Base-by-base conservation (phyloP, 441 rosid species). In the Oxalis stricta region DNA sequence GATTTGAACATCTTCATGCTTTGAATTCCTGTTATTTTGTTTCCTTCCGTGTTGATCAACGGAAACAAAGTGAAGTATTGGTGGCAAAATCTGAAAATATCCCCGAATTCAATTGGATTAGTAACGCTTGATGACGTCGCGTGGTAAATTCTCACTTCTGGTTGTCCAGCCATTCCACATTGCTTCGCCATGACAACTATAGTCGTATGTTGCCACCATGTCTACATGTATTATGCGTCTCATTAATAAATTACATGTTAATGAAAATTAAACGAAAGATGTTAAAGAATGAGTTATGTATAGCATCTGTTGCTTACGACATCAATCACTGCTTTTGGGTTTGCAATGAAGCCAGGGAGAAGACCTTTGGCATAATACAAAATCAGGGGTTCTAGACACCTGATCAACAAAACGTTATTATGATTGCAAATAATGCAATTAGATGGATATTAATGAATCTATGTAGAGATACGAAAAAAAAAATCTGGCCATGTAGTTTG, bases 311-410 rank as follows among this genome's bases (percentile, higher is more conserved):
- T 33, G 7, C 58, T 66, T 34, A 45, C 58, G 32, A 60, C 7
- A 28, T 74, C 69, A 0, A 63, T 0, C 0, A 49, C n/a, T 7
- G 46, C 15, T 9, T 53, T 3, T n/a, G 52, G 64, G 20, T 71
- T 38, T 8, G 28, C 77, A 5, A n/a, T n/a, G 8, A 57, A 40
- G 28, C 38, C 58, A 4, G 63, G 50, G 19, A 75, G 46, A 18
- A 38, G 58, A 16, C 64, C 71, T 45, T 68, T 68, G 0, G 55
- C 72, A 15, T 65, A 57, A 1, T 33, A 44, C 12, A 60, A 12
- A 1, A 65, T 11, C 0, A 71, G 0, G 12, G 71, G 82, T 31
- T 61, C 75, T 1, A 11, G 0, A 58, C 63, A 30, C 50, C 75
- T 65, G 53, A 39, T 1, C n/a, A n/a, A n/a, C n/a, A n/a, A n/a